Conservation (phyloP, 768 basidiomycete species). For the Leccinum sublutescens region DNA sequence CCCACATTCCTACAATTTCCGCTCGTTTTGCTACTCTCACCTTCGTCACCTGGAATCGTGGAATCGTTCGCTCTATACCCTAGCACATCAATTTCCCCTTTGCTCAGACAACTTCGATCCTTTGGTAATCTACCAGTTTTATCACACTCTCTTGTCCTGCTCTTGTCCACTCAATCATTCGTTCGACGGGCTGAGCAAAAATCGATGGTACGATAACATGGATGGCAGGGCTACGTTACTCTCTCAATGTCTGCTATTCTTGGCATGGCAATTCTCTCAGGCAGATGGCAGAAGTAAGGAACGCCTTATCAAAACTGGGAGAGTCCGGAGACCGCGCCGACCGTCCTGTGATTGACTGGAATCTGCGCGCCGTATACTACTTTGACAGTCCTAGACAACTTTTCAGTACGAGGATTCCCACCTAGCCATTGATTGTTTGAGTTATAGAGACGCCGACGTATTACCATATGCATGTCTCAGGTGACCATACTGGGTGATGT, state of each 20-base stretch:
- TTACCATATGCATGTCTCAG: not conserved
- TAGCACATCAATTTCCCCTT: not conserved
- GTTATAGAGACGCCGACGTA: not conserved
- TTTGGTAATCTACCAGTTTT: not conserved
- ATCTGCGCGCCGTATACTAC: too few species aligned
- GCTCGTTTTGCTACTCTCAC: constrained; percentile 15
- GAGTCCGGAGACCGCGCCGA: too few species aligned
- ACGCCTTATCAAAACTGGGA: too few species aligned
- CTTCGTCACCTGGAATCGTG: constrained; percentile 2
- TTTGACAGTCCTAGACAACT: not conserved
- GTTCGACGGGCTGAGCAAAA: not conserved
- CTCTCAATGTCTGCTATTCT: not conserved
- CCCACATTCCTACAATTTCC: constrained; percentile 4
- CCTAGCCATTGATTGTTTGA: not conserved
- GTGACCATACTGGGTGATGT: too few species aligned
- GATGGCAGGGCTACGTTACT: too few species aligned
- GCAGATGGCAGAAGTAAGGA: too few species aligned
- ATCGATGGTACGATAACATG: not conserved
- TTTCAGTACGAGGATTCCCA: not conserved
- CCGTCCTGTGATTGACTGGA: too few species aligned
- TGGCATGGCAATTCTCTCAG: not conserved
- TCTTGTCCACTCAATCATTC: not conserved
- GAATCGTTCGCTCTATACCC: constrained; percentile 11
- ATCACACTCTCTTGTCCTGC: not conserved
- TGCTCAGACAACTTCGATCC: not conserved